These are phyloP conservation scores for Penicillium coffeae DNA, from an alignment of 495 filamentous ascomycete species.

Conservation along the genomic window DNA sequence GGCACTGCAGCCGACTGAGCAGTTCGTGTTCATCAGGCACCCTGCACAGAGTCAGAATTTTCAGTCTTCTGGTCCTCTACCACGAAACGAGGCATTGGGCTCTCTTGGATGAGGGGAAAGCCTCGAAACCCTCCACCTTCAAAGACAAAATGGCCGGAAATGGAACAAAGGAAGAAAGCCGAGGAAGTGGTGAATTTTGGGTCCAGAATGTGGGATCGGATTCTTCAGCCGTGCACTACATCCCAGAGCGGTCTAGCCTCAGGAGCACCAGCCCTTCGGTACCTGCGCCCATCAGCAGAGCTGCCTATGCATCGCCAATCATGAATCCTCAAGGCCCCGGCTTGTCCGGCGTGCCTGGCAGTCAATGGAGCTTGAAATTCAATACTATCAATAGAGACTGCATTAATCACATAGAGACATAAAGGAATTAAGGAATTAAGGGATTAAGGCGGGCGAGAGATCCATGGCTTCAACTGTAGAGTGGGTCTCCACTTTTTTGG, in stretches of 20 bases:
- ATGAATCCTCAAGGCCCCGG: background rate
- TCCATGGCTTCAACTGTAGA: background rate
- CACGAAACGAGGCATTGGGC: too few relatives aligned
- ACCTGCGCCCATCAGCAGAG: background rate
- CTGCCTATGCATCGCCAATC: background rate
- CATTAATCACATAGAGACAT: too few relatives aligned
- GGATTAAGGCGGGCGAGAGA: background rate
- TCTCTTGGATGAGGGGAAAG: background rate
- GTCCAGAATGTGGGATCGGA: background rate
- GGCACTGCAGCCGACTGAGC: background rate
- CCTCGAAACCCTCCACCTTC: background rate
- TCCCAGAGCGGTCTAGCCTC: background rate
- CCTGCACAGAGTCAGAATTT: background rate
- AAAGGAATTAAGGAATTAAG: too few relatives aligned
- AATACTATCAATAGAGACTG: too few relatives aligned
- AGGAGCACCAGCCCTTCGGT: background rate
- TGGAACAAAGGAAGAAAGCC: background rate
- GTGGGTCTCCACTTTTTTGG: background rate
- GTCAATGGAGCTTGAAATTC: too few relatives aligned
- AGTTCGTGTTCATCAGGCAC: background rate
- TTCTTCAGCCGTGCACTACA: background rate
- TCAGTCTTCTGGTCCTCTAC: too few relatives aligned
- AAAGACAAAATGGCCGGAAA: too few relatives aligned
- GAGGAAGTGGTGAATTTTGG: background rate
- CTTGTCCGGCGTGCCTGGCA: background rate